A percentile compares a stretch with the other conserved stretches of the same genome.
These are phyloP conservation scores for Pinguiococcus pyrenoidosus DNA, from an alignment of 108 stramenopile species.

Conservation along the genomic window DNA sequence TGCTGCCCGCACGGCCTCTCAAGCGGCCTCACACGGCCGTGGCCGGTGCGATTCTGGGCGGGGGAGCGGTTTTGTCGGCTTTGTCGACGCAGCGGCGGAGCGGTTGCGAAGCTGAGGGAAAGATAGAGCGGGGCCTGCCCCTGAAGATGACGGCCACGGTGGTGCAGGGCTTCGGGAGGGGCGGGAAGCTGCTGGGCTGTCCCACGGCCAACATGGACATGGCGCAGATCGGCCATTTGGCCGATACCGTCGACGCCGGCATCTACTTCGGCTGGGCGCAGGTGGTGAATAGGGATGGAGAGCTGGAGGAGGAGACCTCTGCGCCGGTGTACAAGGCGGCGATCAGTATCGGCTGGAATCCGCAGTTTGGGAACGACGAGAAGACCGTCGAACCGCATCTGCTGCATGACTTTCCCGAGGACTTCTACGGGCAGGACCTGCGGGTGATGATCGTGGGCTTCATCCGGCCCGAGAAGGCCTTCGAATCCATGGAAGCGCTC, in stretches of 20 bases:
- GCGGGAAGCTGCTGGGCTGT: constrained; percentile 41
- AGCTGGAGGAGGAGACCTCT: neutral
- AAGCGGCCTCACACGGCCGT: too few relatives aligned
- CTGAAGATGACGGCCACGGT: constrained; percentile 25
- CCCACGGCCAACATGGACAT: constrained; percentile 45
- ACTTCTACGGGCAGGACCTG: constrained; percentile 40
- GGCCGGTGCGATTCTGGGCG: too few relatives aligned
- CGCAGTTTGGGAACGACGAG: constrained; percentile 33
- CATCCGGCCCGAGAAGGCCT: constrained; percentile 39
- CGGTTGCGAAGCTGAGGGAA: too few relatives aligned
- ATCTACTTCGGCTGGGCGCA: constrained; percentile 40
- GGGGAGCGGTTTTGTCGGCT: too few relatives aligned
- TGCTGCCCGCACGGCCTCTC: too few relatives aligned
- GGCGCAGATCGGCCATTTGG: constrained; percentile 20
- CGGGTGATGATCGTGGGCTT: constrained; percentile 30
- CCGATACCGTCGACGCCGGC: constrained; percentile 26
- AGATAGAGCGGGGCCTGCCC: too few relatives aligned
- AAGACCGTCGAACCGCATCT: constrained; percentile 41
- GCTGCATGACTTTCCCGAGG: constrained; percentile 30
- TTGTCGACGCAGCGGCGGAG: too few relatives aligned
- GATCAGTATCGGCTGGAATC: constrained; percentile 44
- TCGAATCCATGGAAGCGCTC: constrained; percentile 22
- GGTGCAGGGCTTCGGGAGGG: constrained; percentile 45
- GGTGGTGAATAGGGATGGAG: constrained; percentile 4
- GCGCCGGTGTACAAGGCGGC: constrained; percentile 30